Percentiles rank a stretch among this genome's conserved stretches.
Evolutionary conservation across 192 early-diverging fungal genomes (phyloP).

Genomic region (Thamnidium elegans): DNA sequence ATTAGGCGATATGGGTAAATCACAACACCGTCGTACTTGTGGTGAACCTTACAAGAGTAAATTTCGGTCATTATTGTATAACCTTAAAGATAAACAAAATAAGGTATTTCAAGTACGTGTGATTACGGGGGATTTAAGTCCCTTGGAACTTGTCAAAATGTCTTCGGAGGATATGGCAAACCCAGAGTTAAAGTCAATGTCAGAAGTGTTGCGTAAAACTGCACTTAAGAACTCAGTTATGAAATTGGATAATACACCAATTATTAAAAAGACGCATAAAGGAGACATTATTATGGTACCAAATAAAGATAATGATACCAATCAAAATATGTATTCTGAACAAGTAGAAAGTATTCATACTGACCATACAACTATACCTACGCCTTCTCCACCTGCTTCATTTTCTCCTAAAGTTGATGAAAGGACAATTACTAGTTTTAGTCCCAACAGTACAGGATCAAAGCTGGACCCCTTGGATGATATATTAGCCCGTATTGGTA

Average conservation of each 20-base stretch:
- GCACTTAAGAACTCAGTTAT: slow-evolving; percentile 57
- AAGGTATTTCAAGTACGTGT: slow-evolving; percentile 63
- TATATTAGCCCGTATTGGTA: slow-evolving; percentile 49
- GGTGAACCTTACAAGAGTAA: slow-evolving; percentile 71
- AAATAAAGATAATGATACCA: slow-evolving; percentile 15
- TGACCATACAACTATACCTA: not conserved
- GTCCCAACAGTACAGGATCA: slow-evolving; percentile 16
- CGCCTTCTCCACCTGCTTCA: not conserved
- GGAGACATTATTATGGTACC: slow-evolving; percentile 53
- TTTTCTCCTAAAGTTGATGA: not conserved
- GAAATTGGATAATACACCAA: slow-evolving; percentile 46
- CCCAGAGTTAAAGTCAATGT: slow-evolving; percentile 60
- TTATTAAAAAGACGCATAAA: slow-evolving; percentile 63
- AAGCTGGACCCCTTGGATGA: slow-evolving; percentile 50
- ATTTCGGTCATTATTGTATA: slow-evolving; percentile 76
- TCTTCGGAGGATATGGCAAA: slow-evolving; percentile 88
- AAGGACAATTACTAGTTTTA: slow-evolving; percentile 1
- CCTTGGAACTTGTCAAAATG: slow-evolving; percentile 72
- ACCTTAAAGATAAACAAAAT: slow-evolving; percentile 81
- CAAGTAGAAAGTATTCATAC: slow-evolving; percentile 17
- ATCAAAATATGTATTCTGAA: slow-evolving; percentile 14
- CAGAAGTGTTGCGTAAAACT: slow-evolving; percentile 52
- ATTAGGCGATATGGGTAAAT: slow-evolving; percentile 32
- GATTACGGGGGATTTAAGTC: slow-evolving; percentile 58
- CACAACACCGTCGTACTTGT: slow-evolving; percentile 23